Evolutionary conservation across 2,329 filamentous ascomycete species (phyloP).

Genomic region (Teratosphaeria viscida): DNA sequence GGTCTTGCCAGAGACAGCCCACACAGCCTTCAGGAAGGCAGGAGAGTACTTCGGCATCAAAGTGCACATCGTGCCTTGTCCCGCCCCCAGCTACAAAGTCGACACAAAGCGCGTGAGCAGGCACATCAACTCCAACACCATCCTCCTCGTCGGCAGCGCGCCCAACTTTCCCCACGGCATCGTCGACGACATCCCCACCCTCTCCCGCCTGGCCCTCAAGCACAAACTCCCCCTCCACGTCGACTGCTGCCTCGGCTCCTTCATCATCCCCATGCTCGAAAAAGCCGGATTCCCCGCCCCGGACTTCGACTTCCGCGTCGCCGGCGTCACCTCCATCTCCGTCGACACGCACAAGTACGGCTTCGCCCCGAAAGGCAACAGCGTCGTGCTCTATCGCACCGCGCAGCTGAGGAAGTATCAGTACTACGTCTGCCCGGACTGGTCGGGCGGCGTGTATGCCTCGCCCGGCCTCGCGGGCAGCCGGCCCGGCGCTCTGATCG

Average conservation of each 20-base stretch:
- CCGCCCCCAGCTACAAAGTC: slow-evolving; percentile 75
- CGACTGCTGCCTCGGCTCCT: slow-evolving; percentile 94
- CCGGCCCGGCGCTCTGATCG: slow-evolving; percentile 85
- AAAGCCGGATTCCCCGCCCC: slow-evolving; percentile 79
- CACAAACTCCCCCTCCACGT: slow-evolving; percentile 83
- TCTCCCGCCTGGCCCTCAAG: slow-evolving; percentile 72
- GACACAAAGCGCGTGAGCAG: slow-evolving; percentile 66
- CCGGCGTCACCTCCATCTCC: slow-evolving; percentile 88
- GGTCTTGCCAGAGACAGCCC: slow-evolving; percentile 89
- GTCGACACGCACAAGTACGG: slow-evolving; percentile 99
- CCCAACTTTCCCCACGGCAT: slow-evolving; percentile 98
- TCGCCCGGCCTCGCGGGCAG: slow-evolving; percentile 87
- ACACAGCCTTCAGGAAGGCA: slow-evolving; percentile 94
- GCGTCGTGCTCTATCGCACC: slow-evolving; percentile 80
- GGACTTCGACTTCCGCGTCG: slow-evolving; percentile 85
- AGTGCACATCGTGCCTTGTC: slow-evolving; percentile 76
- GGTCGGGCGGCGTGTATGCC: slow-evolving; percentile 92
- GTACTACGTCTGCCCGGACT: slow-evolving; percentile 92
- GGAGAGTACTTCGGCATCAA: slow-evolving; percentile 96
- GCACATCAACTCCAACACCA: slow-evolving; percentile 86
- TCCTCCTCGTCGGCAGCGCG: slow-evolving; percentile 85
- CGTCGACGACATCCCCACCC: slow-evolving; percentile 81
- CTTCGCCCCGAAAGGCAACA: slow-evolving; percentile 96
- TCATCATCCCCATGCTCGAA: slow-evolving; percentile 83
- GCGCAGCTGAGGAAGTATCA: slow-evolving; percentile 72